Evolutionary conservation across 73 alveolate species (phyloP).

Genomic region (Paramecium biaurelia): DNA sequence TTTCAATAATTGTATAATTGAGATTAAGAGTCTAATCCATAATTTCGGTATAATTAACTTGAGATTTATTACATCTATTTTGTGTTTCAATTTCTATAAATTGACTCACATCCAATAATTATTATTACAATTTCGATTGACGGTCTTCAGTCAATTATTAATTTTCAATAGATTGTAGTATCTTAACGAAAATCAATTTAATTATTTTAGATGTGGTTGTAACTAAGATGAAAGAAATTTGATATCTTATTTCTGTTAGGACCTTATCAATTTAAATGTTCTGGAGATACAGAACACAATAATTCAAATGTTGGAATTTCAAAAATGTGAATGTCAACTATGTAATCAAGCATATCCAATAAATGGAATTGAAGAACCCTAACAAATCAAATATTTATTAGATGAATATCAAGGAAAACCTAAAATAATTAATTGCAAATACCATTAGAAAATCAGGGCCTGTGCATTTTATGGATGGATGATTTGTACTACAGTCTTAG

Average conservation of each 20-base stretch:
- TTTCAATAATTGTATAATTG: background rate
- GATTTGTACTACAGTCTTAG: background rate
- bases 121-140: background rate
- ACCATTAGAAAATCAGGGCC: background rate
- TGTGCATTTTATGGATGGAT: background rate
- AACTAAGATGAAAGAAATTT: background rate
- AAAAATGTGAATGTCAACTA: background rate
- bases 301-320: background rate
- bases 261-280: background rate
- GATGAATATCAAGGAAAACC: background rate
- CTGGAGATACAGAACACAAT: background rate
- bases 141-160: background rate
- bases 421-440: background rate
- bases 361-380: background rate
- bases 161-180: background rate
- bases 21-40: background rate
- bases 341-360: background rate
- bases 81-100: background rate
- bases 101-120: background rate
- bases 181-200: background rate
- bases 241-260: slow-evolving; percentile 1
- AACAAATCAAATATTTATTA: background rate
- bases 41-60: background rate
- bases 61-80: background rate
- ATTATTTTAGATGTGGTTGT: background rate